Base-by-base conservation (phyloP, 108 stramenopile genomes). In the Nitzschia putrida region DNA sequence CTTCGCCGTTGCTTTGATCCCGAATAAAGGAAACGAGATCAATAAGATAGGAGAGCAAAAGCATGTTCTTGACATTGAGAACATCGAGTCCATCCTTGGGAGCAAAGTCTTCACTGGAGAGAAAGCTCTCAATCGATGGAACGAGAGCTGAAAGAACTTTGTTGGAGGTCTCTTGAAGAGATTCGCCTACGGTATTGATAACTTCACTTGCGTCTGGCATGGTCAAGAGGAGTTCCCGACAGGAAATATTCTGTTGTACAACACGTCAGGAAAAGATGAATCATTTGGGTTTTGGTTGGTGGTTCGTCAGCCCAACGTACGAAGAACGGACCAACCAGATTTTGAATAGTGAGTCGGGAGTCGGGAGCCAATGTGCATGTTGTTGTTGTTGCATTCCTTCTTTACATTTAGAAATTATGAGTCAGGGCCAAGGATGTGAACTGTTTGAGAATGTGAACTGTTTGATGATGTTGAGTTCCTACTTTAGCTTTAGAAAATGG, bases 31-130 rank as follows among this genome's bases (percentile, higher is more conserved):
- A 42, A 9, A 80, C 83, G 79, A 90, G 69, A 68, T 95, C 94
- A 57, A 92, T 88, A 61, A 95, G 25, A 54, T 95, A 95, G 13
- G 85, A 84, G 7, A 89, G 60, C 66, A 92, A 57, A 37, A 95
- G 44, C 0, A 75, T 73, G 64, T 91, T 95, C 72, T 92, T 92
- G 25, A 77, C 83, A 60, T 80, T 69, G 8, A 95, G 66, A 74
- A 90, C 89, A 65, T 95, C 89, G 11, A 95, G 61, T 25, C 80
- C 85, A 47, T 77, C 81, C 21, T 73, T 63, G 20, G 54, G 57
- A 9, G 73, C 55, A 42, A 82, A 81, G n/a, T 83, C 80, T 16
- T 69, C 16, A 29, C 64, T 61, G 12, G 52, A 47, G 16, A 72
- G 52, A 64, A 72, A 72, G 5, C 58, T 45, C 22, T 82, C 64